Base-by-base conservation (phyloP, 176 grass and related monocot genomes). In the Aegilops umbellulata region DNA sequence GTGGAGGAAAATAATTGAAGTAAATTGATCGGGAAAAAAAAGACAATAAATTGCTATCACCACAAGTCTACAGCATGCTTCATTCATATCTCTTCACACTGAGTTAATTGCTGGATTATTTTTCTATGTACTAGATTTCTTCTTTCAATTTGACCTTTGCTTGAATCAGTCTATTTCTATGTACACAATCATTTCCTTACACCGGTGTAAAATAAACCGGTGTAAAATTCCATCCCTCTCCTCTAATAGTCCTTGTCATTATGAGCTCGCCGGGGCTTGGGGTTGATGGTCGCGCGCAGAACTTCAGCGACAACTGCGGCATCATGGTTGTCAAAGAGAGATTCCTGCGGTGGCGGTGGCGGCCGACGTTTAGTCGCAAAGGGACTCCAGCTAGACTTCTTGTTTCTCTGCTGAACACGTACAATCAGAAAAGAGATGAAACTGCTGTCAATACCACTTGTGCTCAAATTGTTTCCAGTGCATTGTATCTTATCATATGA, bases 321-420 rank as follows among this genome's bases (percentile, higher is more conserved):
- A 4, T 84, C 92, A 4, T 79, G 88, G 67, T 88, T 87, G 24
- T 88, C 86, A 22, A 90, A 85, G 82, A 74, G 26, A 31, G 82
- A 14, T 19, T 85, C 82, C 69, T 84, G 82, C 27, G 51, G 85
- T 6, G 77, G 58, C 9, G 85, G 74, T n/a, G 88, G 73, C 22
- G 86, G 70, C 49, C 36, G 92, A 60, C 92, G 92, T 55, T 63
- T 88, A 41, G 86, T 83, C 20, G 88, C 86, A 22, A 90, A 76
- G 24, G 88, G 88, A 62, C 80, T 88, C 88, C 88, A 93, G 61
- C 88, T 75, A 3, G 88, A 90, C 74, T 85, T 90, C 83, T 80
- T 88, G 69, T 76, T 90, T 17, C 4, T 68, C 83, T 80, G 88
- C 79, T 86, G 80, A 81, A 69, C 74, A 76, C 8, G 19, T 13